Evolutionary conservation across 805 yeast species (phyloP), one percentile per base, ranked within the genome.

Genomic region (Candida endomychidarum): DNA sequence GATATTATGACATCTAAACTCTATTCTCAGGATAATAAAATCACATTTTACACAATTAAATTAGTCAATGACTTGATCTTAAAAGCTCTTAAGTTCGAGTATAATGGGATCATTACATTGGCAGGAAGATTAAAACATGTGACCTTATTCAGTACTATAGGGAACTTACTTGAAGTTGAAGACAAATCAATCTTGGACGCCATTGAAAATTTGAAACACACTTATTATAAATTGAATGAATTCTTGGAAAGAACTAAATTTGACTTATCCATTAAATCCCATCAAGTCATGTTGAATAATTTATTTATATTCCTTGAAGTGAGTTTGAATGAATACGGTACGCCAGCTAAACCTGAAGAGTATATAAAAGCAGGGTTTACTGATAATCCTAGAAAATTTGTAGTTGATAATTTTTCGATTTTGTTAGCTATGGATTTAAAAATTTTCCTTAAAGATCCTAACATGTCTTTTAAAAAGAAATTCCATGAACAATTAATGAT

Each of bases 401-500:
- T 77, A 3, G 54, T 63, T 16, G 67, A 65, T 3, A 64, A 72
- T 38, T 77, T 70, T 52, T 57, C 78, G 5, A 57, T 79, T 17
- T 62, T 78, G 34, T 70, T 75, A 34, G 73, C 80, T 2, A 67
- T 76, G 59, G 81, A 79, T 51, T 60, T 81, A 36, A 67, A 72
- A 45, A 63, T 70, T 25, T 80, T 83, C 52, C 58, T 81, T 28
- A 73, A 72, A 43, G 77, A 74, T 48, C 69, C 81, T 12, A 78
- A 79, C 53, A 68, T 77, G 53, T 63, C 81, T 0, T 83, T 83
- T 61, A 79, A 75, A 45, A 82, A 81, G 58, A 60, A 70, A 21
- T 80, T 73, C 52, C 77, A 75, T 39, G 87, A 83, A 53, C 86
- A 82, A 48, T 62, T 80, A 34, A 65, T 83, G 61, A 80, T 83